These are phyloP conservation scores for Diaporthe amygdali DNA, from an alignment of 2,329 filamentous ascomycete genomes.

Conservation along the genomic window DNA sequence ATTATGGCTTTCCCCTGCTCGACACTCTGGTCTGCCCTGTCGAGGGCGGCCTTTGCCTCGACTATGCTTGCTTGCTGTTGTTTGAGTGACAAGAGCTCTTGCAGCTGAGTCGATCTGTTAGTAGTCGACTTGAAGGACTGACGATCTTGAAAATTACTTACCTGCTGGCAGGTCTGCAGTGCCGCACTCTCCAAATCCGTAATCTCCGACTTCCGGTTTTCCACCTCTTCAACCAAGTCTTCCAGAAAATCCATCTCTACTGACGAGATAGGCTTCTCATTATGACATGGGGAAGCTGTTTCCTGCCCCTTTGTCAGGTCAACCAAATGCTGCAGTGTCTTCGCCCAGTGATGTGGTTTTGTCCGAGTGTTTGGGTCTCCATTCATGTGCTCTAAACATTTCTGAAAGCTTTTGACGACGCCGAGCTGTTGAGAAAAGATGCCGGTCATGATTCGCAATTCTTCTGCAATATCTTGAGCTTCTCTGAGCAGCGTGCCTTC, in stretches of 20 bases:
- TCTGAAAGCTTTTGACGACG: constrained; percentile 10
- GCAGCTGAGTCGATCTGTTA: not conserved
- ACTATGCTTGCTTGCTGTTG: constrained; percentile 21
- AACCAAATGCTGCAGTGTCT: not conserved
- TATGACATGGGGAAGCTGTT: accelerated
- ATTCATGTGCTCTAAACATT: not conserved
- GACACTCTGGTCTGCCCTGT: not conserved
- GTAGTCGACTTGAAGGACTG: accelerated
- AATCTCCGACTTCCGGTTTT: constrained; percentile 11
- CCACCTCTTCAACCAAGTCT: constrained; percentile 7
- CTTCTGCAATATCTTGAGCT: constrained; percentile 18
- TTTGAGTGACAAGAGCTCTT: constrained; percentile 18
- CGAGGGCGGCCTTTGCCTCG: not conserved
- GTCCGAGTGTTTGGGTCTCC: not conserved
- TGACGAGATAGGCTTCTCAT: not conserved
- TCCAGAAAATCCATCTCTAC: not conserved
- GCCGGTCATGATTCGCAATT: constrained; percentile 14
- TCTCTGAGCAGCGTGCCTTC: constrained; percentile 12
- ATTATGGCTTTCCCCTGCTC: not conserved
- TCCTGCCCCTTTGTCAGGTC: not conserved
- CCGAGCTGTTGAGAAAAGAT: constrained; percentile 17
- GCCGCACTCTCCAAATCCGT: not conserved
- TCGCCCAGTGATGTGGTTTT: not conserved
- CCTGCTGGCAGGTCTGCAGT: not conserved
- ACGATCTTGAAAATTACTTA: not conserved